phyloP scores from a whole-genome alignment of 768 basidiomycete genomes.

The Amylocystis lapponica region DNA sequence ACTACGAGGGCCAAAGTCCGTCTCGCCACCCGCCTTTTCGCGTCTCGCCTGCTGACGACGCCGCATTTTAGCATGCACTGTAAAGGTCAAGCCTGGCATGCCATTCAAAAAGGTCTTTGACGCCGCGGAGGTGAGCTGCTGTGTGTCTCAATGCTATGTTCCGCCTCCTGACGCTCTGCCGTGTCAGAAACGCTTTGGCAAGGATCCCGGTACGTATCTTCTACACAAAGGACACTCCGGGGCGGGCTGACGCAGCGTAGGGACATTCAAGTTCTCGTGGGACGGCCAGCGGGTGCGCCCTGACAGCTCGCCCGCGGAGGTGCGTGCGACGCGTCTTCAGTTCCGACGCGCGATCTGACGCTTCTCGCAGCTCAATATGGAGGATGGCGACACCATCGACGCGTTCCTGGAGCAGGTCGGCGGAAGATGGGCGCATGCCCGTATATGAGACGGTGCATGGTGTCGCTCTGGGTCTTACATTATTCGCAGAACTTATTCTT shows the following conservation, averaged over 20 bases:
- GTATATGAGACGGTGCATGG: too few species aligned
- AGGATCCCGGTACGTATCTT: slow-evolving; percentile 42
- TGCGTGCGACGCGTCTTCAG: too few species aligned
- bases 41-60: not conserved
- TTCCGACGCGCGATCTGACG: not conserved
- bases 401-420: slow-evolving; percentile 55
- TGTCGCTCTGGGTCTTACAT: too few species aligned
- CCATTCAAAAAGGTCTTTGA: slow-evolving; percentile 63
- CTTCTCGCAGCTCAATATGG: slow-evolving; percentile 46
- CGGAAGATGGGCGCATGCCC: too few species aligned
- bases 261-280: slow-evolving; percentile 57
- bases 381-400: slow-evolving; percentile 60
- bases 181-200: slow-evolving; percentile 50
- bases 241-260: slow-evolving; percentile 25
- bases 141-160: slow-evolving; percentile 14
- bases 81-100: slow-evolving; percentile 62
- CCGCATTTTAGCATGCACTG: slow-evolving; percentile 45
- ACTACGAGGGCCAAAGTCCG: slow-evolving; percentile 51
- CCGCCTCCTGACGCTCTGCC: not conserved
- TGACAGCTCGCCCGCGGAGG: slow-evolving; percentile 49
- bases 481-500: too few species aligned
- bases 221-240: not conserved
- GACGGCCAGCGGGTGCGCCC: slow-evolving; percentile 45
- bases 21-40: slow-evolving; percentile 1
- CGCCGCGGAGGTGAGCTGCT: slow-evolving; percentile 67